These are phyloP conservation scores for Gossypioides kirkii DNA, from an alignment of 345 rosid species.

Conservation along the genomic window DNA sequence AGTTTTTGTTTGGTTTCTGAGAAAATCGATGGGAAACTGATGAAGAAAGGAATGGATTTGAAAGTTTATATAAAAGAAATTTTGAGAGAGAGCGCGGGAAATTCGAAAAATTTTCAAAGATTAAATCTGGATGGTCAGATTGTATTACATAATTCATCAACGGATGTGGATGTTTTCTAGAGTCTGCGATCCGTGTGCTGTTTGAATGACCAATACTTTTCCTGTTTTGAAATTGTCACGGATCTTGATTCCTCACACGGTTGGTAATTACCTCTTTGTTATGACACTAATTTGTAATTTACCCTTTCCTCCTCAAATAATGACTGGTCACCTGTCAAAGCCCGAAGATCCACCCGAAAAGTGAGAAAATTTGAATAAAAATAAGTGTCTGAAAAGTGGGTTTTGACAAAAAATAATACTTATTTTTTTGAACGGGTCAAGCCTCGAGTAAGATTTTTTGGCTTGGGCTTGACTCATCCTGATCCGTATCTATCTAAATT, in stretches of 20 bases:
- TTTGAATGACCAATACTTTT: background rate
- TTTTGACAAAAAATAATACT: too few relatives aligned
- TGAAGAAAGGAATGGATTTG: background rate
- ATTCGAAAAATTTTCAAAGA: background rate
- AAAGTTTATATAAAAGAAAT: background rate
- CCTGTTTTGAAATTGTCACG: background rate
- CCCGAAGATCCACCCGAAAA: too few relatives aligned
- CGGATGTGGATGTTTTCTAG: background rate
- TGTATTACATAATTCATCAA: background rate
- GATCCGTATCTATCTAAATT: too few relatives aligned
- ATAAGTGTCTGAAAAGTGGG: too few relatives aligned
- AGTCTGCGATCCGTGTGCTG: background rate
- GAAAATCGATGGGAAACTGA: background rate
- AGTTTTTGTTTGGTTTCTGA: background rate
- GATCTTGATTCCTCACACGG: background rate
- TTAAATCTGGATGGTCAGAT: background rate
- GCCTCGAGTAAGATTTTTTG: too few relatives aligned
- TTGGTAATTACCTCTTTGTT: too few relatives aligned
- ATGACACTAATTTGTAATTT: too few relatives aligned
- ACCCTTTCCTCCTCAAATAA: too few relatives aligned
- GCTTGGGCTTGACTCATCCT: accelerated
- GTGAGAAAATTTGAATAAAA: too few relatives aligned
- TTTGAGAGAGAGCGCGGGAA: background rate
- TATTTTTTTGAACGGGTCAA: too few relatives aligned
- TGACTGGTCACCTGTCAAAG: too few relatives aligned